These are phyloP conservation scores for Lactuca saligna DNA, from an alignment of 129 eudicot species.

Conservation along the genomic window DNA sequence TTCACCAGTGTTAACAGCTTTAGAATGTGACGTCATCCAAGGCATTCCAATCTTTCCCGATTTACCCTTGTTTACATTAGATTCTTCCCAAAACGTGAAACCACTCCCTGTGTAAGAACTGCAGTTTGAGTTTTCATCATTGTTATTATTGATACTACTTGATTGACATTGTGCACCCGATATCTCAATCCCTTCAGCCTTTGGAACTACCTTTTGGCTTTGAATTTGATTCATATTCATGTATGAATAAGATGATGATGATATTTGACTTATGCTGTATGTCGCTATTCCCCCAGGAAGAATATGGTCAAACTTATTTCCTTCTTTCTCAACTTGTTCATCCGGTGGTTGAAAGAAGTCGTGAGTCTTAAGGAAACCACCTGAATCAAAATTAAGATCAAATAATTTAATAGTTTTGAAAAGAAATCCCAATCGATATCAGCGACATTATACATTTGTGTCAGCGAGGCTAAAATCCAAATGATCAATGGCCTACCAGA, in stretches of 20 bases:
- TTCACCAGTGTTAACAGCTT: slow-evolving; percentile 51
- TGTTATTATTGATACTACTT: slow-evolving; percentile 57
- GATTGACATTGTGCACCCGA: slow-evolving; percentile 40
- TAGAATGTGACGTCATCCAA: slow-evolving; percentile 55
- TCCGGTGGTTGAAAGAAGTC: slow-evolving; percentile 90
- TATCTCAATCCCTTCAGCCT: slow-evolving; percentile 48
- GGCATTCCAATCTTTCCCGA: slow-evolving; percentile 76
- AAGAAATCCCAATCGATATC: slow-evolving; percentile 1
- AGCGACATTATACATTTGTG: slow-evolving; percentile 13
- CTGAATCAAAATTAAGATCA: slow-evolving; percentile 31
- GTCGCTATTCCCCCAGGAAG: slow-evolving; percentile 88
- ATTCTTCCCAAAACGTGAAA: slow-evolving; percentile 82
- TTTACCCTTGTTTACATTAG: slow-evolving; percentile 77
- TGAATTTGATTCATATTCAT: slow-evolving; percentile 40
- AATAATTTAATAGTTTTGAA: slow-evolving; percentile 6
- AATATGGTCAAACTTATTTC: slow-evolving; percentile 49
- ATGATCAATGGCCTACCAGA: slow-evolving; percentile 30
- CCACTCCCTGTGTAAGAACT: slow-evolving; percentile 84
- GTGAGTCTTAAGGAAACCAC: slow-evolving; percentile 70
- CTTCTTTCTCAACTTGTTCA: slow-evolving; percentile 43
- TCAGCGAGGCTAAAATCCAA: slow-evolving; percentile 31
- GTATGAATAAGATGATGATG: slow-evolving; percentile 9
- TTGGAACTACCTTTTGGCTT: slow-evolving; percentile 34
- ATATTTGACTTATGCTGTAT: slow-evolving; percentile 57
- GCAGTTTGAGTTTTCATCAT: slow-evolving; percentile 74